A percentile compares a stretch with the other conserved stretches of the same genome.
These are phyloP conservation scores for Cytidiella melzeri DNA, from an alignment of 768 basidiomycete genomes.

Conservation along the genomic window DNA sequence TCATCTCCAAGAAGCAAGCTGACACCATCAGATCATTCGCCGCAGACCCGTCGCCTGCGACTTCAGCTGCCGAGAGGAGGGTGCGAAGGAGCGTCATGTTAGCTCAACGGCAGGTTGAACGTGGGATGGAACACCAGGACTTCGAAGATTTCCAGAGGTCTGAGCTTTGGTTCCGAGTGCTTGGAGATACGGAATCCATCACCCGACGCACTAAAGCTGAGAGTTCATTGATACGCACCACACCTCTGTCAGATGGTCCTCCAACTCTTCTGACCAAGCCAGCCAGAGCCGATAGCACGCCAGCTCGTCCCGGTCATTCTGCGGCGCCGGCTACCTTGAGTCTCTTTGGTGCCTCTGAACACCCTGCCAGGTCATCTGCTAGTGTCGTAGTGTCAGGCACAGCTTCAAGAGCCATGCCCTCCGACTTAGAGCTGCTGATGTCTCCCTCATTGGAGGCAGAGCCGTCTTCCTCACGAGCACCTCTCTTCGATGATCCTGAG, in stretches of 20 bases:
- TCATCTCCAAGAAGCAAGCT: conserved; percentile 66
- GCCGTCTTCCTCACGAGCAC: conserved; percentile 52
- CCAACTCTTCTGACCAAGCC: background rate
- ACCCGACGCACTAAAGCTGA: conserved; percentile 11
- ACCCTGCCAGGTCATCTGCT: background rate
- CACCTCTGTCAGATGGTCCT: background rate
- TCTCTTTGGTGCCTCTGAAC: background rate
- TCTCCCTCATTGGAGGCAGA: conserved; percentile 51
- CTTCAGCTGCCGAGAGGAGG: conserved; percentile 38
- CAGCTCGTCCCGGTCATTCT: background rate
- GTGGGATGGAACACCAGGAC: conserved; percentile 79
- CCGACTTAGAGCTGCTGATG: conserved; percentile 81
- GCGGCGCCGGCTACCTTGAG: background rate
- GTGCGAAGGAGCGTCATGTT: conserved; percentile 77
- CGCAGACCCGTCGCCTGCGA: conserved; percentile 38
- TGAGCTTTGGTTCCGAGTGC: conserved; percentile 88
- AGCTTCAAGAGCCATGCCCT: conserved; percentile 28
- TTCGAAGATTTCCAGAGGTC: conserved; percentile 85
- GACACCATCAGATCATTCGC: conserved; percentile 66
- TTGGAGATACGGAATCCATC: conserved; percentile 54
- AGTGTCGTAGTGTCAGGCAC: background rate
- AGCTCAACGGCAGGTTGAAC: conserved; percentile 80
- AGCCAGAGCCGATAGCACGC: background rate
- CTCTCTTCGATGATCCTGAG: conserved; percentile 78
- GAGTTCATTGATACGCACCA: background rate